Conservation (phyloP, 495 filamentous ascomycete genomes). For the Penicillium macrosclerotiorum region DNA sequence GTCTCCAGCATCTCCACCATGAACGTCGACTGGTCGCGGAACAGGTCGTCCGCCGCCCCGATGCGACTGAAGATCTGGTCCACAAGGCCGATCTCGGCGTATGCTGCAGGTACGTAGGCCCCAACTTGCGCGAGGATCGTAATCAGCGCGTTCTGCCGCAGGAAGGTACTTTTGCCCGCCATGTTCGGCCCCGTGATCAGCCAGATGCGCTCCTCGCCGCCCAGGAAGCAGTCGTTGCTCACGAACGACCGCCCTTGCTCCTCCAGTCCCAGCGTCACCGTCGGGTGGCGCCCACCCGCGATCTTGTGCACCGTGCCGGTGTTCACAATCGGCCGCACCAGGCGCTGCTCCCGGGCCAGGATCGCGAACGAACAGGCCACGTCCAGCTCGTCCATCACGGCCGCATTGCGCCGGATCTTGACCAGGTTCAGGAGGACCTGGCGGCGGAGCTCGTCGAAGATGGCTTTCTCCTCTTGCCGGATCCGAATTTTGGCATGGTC, state of each 20-base stretch:
- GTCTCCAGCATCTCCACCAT: conserved; percentile 65
- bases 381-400: conserved; percentile 88
- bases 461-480: conserved; percentile 71
- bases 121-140: conserved; percentile 90
- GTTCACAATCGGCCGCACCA: conserved; percentile 71
- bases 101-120: conserved; percentile 83
- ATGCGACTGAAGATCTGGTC: conserved; percentile 92
- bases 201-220: conserved; percentile 68
- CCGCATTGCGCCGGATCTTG: conserved; percentile 80
- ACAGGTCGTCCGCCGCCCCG: conserved; percentile 90
- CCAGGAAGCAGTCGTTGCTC: conserved; percentile 82
- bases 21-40: conserved; percentile 90
- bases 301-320: conserved; percentile 59
- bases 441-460: conserved; percentile 69
- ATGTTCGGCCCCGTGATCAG: conserved; percentile 98
- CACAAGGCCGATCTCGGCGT: conserved; percentile 81
- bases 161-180: conserved; percentile 94
- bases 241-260: conserved; percentile 81
- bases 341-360: conserved; percentile 68
- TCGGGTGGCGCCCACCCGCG: conserved; percentile 82
- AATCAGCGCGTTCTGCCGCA: conserved; percentile 92
- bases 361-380: conserved; percentile 79
- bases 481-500: conserved; percentile 74
- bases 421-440: conserved; percentile 75
- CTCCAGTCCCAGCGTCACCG: conserved; percentile 77